Conservation (phyloP, 2,329 filamentous ascomycete species). For the Teratosphaeria viscida region DNA sequence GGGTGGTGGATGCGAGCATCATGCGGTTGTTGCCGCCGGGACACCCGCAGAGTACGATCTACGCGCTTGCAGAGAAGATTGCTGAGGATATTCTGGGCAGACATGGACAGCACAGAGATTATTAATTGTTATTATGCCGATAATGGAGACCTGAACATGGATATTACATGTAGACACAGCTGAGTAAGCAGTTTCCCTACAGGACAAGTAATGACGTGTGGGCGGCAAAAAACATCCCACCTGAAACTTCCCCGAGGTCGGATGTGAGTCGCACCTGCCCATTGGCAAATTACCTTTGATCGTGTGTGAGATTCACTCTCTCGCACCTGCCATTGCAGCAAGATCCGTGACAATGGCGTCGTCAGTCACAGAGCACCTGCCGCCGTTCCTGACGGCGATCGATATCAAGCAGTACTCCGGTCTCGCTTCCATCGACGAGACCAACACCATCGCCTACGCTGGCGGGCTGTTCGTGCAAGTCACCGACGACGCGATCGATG, state of each 20-base stretch:
- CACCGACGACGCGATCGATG: slow-evolving; percentile 33
- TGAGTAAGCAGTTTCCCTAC: background rate
- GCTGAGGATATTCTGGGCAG: background rate
- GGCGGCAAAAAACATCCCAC: background rate
- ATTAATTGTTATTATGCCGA: too few species aligned
- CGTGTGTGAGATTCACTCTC: background rate
- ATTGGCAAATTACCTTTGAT: background rate
- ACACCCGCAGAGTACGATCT: slow-evolving; percentile 11
- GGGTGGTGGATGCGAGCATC: slow-evolving; percentile 48
- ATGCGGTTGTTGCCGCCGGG: slow-evolving; percentile 10
- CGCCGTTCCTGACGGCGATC: slow-evolving; percentile 40
- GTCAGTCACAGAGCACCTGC: slow-evolving; percentile 12
- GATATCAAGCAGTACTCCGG: slow-evolving; percentile 33
- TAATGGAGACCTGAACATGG: background rate
- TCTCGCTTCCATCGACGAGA: slow-evolving; percentile 35
- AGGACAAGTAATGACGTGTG: too few species aligned
- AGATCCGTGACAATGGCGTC: background rate
- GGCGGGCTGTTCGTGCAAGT: slow-evolving; percentile 47
- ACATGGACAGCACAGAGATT: background rate
- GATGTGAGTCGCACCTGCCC: background rate
- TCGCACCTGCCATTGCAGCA: background rate
- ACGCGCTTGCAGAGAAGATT: slow-evolving; percentile 1
- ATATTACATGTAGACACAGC: background rate
- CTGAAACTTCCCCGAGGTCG: background rate
- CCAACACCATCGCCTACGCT: slow-evolving; percentile 43